phyloP scores from a whole-genome alignment of 2,329 filamentous ascomycete genomes.

The Cryphonectria carpinicola region DNA sequence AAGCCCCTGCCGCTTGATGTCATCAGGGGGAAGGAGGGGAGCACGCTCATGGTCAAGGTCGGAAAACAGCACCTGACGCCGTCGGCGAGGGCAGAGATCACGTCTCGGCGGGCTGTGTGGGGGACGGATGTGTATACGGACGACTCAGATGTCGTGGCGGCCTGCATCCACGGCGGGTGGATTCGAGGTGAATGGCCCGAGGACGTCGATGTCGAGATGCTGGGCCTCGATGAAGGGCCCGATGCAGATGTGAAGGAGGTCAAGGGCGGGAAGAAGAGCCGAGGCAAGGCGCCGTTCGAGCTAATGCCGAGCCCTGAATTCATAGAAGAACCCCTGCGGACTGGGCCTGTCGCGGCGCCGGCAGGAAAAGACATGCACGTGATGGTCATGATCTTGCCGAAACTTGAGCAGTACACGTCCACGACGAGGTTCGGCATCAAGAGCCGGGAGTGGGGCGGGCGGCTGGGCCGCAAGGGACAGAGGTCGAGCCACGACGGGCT shows the following conservation, averaged over 20 bases:
- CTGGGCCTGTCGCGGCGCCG: constrained; percentile 67
- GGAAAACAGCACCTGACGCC: constrained; percentile 76
- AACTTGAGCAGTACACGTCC: constrained; percentile 74
- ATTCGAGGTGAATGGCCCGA: constrained; percentile 86
- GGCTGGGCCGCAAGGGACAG: constrained; percentile 45
- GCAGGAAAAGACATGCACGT: constrained; percentile 81
- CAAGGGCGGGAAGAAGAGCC: constrained; percentile 39
- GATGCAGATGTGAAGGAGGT: constrained; percentile 32
- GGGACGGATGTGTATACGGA: constrained; percentile 95
- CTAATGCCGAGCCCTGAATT: constrained; percentile 35
- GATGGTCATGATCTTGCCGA: constrained; percentile 80
- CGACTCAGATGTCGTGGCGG: constrained; percentile 90
- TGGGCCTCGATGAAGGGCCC: constrained; percentile 56
- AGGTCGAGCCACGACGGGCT: constrained; percentile 74
- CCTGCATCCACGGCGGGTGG: constrained; percentile 92
- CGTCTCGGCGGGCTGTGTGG: constrained; percentile 80
- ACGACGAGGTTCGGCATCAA: constrained; percentile 80
- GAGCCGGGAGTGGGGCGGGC: constrained; percentile 76
- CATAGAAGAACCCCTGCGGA: constrained; percentile 57
- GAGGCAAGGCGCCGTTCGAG: constrained; percentile 29
- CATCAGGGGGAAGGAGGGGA: constrained; percentile 79
- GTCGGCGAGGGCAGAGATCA: constrained; percentile 79
- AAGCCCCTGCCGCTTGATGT: constrained; percentile 76
- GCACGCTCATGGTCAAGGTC: constrained; percentile 86
- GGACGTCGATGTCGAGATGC: constrained; percentile 71